These are phyloP conservation scores for Diaporthe eres DNA, from an alignment of 2,329 filamentous ascomycete genomes.

Conservation along the genomic window DNA sequence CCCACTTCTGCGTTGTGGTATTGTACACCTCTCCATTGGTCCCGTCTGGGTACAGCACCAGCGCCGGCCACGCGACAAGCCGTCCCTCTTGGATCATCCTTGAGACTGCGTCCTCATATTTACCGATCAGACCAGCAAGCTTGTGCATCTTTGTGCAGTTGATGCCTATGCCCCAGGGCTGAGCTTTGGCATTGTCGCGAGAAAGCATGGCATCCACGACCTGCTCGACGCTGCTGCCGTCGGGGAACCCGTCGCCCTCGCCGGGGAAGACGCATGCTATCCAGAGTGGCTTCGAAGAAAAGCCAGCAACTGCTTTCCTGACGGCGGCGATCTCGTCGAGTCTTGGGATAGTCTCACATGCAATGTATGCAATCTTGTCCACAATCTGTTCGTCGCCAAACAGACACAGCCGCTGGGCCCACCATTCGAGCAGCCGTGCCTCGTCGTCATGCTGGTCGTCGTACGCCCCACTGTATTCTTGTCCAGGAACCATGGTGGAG, in stretches of 20 bases:
- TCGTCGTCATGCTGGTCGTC: conserved; percentile 61
- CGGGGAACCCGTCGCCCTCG: conserved; percentile 66
- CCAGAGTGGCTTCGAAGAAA: conserved; percentile 63
- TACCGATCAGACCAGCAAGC: conserved; percentile 66
- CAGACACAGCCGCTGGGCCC: conserved; percentile 65
- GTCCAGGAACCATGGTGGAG: conserved; percentile 74
- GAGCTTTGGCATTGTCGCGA: conserved; percentile 42
- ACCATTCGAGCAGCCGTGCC: conserved; percentile 67
- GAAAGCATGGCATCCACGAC: conserved; percentile 57
- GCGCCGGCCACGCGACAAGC: conserved; percentile 60
- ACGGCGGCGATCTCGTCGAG: conserved; percentile 73
- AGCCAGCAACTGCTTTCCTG: conserved; percentile 57
- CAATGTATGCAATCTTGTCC: conserved; percentile 65
- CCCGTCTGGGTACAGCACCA: conserved; percentile 78
- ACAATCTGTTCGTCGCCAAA: conserved; percentile 60
- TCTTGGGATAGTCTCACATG: conserved; percentile 77
- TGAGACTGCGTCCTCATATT: conserved; percentile 66
- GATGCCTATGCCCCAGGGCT: conserved; percentile 75
- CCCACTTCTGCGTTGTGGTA: conserved; percentile 73
- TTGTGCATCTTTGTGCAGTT: conserved; percentile 79
- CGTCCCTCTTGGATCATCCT: conserved; percentile 53
- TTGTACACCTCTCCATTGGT: conserved; percentile 79
- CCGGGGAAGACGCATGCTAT: conserved; percentile 74
- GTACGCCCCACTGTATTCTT: conserved; percentile 76
- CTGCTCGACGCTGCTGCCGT: conserved; percentile 64